Evolutionary conservation across 371 early-diverging fungal species (phyloP).

Genomic region (Phascolomyces articulosus): DNA sequence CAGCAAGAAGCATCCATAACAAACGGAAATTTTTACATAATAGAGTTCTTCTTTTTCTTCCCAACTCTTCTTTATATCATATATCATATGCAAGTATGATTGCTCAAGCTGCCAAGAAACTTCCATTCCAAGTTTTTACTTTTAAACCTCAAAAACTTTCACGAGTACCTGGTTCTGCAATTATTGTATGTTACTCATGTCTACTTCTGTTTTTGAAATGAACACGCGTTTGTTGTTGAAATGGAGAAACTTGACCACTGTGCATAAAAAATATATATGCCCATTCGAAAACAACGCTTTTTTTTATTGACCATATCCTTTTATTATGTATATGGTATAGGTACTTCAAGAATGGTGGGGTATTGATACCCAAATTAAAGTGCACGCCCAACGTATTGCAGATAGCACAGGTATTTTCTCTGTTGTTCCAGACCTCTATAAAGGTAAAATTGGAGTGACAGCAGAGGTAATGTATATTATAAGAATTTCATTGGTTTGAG

Average conservation of each 20-base stretch:
- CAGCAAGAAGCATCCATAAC: too few species aligned
- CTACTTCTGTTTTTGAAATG: too few species aligned
- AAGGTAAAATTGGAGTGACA: slow-evolving; percentile 54
- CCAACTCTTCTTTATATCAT: neutral
- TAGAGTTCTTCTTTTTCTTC: neutral
- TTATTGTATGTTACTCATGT: slow-evolving; percentile 28
- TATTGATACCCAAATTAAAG: slow-evolving; percentile 49
- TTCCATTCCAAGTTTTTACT: slow-evolving; percentile 31
- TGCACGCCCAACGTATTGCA: slow-evolving; percentile 54
- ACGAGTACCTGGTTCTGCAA: slow-evolving; percentile 27
- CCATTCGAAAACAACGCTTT: too few species aligned
- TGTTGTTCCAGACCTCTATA: slow-evolving; percentile 57
- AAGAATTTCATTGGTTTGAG: neutral
- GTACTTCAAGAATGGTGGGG: slow-evolving; percentile 56
- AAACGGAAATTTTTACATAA: too few species aligned
- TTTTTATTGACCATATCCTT: neutral
- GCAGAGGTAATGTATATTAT: slow-evolving; percentile 35
- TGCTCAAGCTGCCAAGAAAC: slow-evolving; percentile 11
- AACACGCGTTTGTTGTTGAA: too few species aligned
- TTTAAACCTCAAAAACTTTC: slow-evolving; percentile 24
- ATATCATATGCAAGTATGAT: neutral
- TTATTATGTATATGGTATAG: too few species aligned
- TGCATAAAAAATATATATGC: too few species aligned
- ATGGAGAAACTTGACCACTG: too few species aligned
- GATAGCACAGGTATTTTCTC: slow-evolving; percentile 50